phyloP scores from a whole-genome alignment of 164 flowering plant species.

The Santalum album region DNA sequence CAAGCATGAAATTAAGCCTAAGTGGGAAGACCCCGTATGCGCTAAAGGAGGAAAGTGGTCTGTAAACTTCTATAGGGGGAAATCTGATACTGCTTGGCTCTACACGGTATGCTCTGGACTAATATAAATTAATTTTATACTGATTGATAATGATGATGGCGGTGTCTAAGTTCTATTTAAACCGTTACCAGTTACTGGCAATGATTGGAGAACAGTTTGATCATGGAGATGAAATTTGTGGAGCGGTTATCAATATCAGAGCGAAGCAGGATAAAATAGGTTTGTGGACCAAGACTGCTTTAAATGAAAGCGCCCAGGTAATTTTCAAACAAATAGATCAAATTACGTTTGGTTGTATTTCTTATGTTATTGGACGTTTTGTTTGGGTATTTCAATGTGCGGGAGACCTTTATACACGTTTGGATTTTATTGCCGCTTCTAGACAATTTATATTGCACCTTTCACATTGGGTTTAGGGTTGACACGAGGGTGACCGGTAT shows the following conservation, averaged over 20 bases:
- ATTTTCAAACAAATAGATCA: not conserved
- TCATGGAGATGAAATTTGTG: conserved; percentile 94
- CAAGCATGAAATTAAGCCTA: conserved; percentile 81
- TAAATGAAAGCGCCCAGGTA: conserved; percentile 89
- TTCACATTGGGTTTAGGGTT: no score
- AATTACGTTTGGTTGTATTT: not conserved
- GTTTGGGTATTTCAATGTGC: no score
- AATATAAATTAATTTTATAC: not conserved
- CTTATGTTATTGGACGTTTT: no score
- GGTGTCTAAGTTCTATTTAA: conserved; percentile 6
- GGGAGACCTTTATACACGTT: no score
- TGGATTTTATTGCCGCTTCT: no score
- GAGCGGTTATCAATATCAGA: conserved; percentile 82
- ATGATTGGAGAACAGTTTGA: conserved; percentile 98
- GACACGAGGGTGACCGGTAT: no score
- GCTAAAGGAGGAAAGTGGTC: conserved; percentile 97
- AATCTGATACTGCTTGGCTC: conserved; percentile 73
- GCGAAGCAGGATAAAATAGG: conserved; percentile 65
- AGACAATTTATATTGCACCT: no score
- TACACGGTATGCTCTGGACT: conserved; percentile 52
- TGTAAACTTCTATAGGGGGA: conserved; percentile 39
- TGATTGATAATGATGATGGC: not conserved
- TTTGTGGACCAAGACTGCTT: conserved; percentile 87
- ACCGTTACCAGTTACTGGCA: conserved; percentile 55
- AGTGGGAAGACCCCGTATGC: conserved; percentile 97